Percentiles rank a stretch among this genome's conserved stretches.
Conservation (phyloP, 2,329 filamentous ascomycete genomes). For the Colletotrichum tropicale region DNA sequence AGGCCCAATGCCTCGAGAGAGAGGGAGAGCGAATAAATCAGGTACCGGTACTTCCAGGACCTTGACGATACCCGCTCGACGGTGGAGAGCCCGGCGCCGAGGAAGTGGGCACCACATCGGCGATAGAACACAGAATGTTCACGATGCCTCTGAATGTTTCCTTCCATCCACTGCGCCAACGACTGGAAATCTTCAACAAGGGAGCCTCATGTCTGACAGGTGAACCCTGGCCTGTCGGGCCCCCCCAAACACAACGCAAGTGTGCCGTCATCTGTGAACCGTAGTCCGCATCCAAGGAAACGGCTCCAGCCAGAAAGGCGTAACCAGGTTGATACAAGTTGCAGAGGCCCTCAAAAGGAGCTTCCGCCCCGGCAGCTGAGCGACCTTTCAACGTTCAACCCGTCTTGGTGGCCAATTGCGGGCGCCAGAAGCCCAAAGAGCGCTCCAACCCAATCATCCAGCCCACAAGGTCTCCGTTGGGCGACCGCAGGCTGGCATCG, state of each 20-base stretch:
- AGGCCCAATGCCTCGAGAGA: background rate
- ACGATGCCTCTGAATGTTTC: slow-evolving; percentile 16
- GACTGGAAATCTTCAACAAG: background rate
- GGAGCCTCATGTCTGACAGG: background rate
- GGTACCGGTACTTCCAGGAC: background rate
- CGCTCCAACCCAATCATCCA: slow-evolving; percentile 18
- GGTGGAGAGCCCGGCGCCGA: slow-evolving; percentile 11
- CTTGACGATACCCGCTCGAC: background rate
- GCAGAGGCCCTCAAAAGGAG: background rate
- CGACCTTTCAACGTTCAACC: background rate
- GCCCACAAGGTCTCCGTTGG: slow-evolving; percentile 14
- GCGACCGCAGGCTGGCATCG: slow-evolving; percentile 7
- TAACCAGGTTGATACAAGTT: background rate
- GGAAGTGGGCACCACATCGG: background rate
- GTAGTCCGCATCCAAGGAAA: background rate
- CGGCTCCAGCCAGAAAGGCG: background rate
- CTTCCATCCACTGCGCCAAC: background rate
- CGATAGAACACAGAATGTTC: slow-evolving; percentile 11
- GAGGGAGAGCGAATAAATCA: background rate
- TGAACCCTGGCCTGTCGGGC: background rate
- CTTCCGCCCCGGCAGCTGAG: background rate
- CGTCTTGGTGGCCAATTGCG: background rate
- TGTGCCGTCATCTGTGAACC: background rate
- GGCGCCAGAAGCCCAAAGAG: background rate
- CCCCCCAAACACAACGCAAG: background rate